Evolutionary conservation across 2,329 filamentous ascomycete genomes (phyloP).

Genomic region (Davidsoniella neocaledoniae): DNA sequence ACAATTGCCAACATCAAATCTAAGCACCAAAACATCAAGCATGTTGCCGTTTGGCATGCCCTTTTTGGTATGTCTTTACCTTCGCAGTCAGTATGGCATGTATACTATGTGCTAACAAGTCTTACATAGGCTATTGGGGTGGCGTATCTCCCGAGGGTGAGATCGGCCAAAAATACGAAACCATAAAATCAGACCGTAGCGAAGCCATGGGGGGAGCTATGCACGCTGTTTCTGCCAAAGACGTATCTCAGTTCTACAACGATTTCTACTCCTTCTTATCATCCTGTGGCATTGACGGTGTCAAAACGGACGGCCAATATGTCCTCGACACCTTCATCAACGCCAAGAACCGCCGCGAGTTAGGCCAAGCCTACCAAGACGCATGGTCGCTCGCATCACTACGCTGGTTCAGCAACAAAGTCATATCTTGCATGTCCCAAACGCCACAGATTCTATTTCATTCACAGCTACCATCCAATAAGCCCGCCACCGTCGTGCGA

Average conservation of each 20-base stretch:
- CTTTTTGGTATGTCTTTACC: slow-evolving; percentile 29
- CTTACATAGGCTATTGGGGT: slow-evolving; percentile 60
- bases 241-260: slow-evolving; percentile 62
- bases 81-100: background rate
- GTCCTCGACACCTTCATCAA: slow-evolving; percentile 61
- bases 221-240: slow-evolving; percentile 55
- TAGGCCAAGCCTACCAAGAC: slow-evolving; percentile 65
- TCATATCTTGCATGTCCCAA: slow-evolving; percentile 92
- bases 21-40: slow-evolving; percentile 54
- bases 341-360: slow-evolving; percentile 49
- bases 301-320: slow-evolving; percentile 90
- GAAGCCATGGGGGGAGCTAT: slow-evolving; percentile 46
- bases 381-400: slow-evolving; percentile 68
- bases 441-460: slow-evolving; percentile 74
- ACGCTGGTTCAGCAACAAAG: slow-evolving; percentile 58
- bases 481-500: slow-evolving; percentile 56
- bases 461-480: slow-evolving; percentile 61
- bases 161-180: slow-evolving; percentile 66
- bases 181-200: slow-evolving; percentile 33
- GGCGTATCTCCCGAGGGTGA: slow-evolving; percentile 61
- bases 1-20: slow-evolving; percentile 52
- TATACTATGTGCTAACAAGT: background rate
- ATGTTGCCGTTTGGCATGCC: slow-evolving; percentile 91
- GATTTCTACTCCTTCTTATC: slow-evolving; percentile 81
- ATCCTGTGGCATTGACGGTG: slow-evolving; percentile 59